These are phyloP conservation scores for Chaetomiaceae sp. DNA, from an alignment of 2,329 filamentous ascomycete species.

Conservation along the genomic window DNA sequence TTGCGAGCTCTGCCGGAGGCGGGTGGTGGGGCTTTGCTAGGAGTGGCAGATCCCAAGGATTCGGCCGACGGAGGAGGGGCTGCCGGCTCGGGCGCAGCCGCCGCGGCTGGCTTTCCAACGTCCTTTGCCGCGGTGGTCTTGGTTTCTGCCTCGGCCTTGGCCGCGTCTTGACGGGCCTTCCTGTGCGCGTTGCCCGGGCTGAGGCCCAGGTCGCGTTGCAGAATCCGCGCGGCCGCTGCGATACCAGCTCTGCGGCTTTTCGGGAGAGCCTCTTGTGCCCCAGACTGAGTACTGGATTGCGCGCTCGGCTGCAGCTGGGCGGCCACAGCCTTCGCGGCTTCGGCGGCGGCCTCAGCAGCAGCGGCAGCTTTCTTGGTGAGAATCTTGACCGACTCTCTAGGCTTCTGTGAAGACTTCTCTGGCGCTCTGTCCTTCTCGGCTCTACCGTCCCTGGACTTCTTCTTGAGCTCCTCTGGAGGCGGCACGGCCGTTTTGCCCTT, in stretches of 20 bases:
- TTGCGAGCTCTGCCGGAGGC: slow-evolving; percentile 19
- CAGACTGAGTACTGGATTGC: slow-evolving; percentile 10
- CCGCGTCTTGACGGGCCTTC: slow-evolving; percentile 52
- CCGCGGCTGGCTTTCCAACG: slow-evolving; percentile 19
- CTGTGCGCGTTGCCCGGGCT: slow-evolving; percentile 58
- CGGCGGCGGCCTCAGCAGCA: slow-evolving; percentile 42
- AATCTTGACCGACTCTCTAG: slow-evolving; percentile 58
- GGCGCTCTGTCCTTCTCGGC: slow-evolving; percentile 44
- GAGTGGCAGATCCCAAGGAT: slow-evolving; percentile 5
- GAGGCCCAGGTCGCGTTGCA: slow-evolving; percentile 61
- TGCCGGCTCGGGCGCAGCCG: slow-evolving; percentile 2
- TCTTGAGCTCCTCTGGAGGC: slow-evolving; percentile 41
- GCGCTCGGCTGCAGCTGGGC: slow-evolving; percentile 34
- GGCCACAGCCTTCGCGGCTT: slow-evolving; percentile 39
- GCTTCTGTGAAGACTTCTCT: slow-evolving; percentile 37
- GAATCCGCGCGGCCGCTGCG: slow-evolving; percentile 55
- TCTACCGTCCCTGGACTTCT: slow-evolving; percentile 57
- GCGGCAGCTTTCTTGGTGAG: slow-evolving; percentile 45
- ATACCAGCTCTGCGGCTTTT: slow-evolving; percentile 57
- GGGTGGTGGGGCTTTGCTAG: slow-evolving; percentile 9
- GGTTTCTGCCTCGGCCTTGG: slow-evolving; percentile 46
- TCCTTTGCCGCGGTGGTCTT: slow-evolving; percentile 35
- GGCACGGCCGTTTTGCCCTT: slow-evolving; percentile 39
- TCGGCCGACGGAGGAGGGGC: slow-evolving; percentile 7
- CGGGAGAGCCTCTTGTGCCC: slow-evolving; percentile 24